phyloP scores from a whole-genome alignment of 176 grass and related monocot genomes.

The Oropetium thomaeum region DNA sequence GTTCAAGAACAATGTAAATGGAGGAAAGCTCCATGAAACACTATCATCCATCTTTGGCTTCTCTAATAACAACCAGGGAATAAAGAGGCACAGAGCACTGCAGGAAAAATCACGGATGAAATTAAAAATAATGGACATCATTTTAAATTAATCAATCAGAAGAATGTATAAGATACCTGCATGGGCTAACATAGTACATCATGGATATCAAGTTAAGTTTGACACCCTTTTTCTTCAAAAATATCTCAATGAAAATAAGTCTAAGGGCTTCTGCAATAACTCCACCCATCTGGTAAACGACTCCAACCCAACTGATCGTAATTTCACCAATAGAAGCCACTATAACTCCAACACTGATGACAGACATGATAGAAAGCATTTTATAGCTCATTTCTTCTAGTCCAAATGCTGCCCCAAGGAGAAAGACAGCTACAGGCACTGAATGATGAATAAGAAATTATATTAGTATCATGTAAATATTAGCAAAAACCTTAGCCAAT shows the following conservation, averaged over 20 bases:
- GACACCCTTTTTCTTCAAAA: slow-evolving; percentile 97
- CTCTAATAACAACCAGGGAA: slow-evolving; percentile 98
- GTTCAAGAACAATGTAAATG: slow-evolving; percentile 83
- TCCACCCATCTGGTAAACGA: slow-evolving; percentile 98
- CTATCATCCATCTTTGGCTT: slow-evolving; percentile 97
- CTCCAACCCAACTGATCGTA: slow-evolving; percentile 87
- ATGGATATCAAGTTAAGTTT: slow-evolving; percentile 90
- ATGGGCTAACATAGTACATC: slow-evolving; percentile 99
- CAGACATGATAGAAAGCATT: slow-evolving; percentile 95
- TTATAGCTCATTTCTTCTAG: slow-evolving; percentile 85
- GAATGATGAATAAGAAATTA: slow-evolving; percentile 25
- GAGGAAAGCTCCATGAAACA: slow-evolving; percentile 81
- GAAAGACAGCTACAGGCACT: slow-evolving; percentile 99
- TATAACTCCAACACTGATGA: slow-evolving; percentile 87
- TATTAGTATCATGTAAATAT: slow-evolving; percentile 12
- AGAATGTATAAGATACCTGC: slow-evolving; percentile 60
- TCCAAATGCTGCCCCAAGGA: slow-evolving; percentile 79
- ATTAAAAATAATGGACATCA: not conserved
- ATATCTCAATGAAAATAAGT: slow-evolving; percentile 97
- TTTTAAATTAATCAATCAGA: slow-evolving; percentile 16
- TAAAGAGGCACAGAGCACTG: slow-evolving; percentile 92
- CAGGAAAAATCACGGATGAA: slow-evolving; percentile 34
- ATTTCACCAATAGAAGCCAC: slow-evolving; percentile 97
- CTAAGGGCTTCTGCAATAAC: slow-evolving; percentile 87
- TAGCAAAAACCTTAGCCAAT: slow-evolving; percentile 2